Evolutionary conservation across 2,329 filamentous ascomycete species (phyloP).

Genomic region (Fusarium hostae): DNA sequence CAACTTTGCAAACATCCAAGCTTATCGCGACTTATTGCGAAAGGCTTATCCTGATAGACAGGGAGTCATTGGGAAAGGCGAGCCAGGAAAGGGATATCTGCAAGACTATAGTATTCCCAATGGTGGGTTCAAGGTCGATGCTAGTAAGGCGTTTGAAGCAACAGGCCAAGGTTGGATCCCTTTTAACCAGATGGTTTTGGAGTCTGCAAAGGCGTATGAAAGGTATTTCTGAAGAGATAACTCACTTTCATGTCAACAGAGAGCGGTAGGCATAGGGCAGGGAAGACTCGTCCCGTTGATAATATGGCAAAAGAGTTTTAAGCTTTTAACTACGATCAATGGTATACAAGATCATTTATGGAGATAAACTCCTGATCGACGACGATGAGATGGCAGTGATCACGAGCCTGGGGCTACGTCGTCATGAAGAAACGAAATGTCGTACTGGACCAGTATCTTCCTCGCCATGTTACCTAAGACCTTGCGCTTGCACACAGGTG

Average conservation of each 20-base stretch:
- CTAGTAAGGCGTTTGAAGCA: not conserved
- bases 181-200: conserved; percentile 6
- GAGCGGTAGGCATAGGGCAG: not conserved
- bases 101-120: conserved; percentile 2
- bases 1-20: conserved; percentile 13
- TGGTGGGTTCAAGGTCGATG: not conserved
- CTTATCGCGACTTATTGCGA: conserved; percentile 14
- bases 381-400: too few species aligned
- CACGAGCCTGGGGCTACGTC: too few species aligned
- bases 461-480: too few species aligned
- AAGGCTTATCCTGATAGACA: not conserved
- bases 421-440: too few species aligned
- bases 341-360: too few species aligned
- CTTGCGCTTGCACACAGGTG: too few species aligned
- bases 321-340: too few species aligned
- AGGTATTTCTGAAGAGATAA: not conserved
- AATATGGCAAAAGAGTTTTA: too few species aligned
- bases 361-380: too few species aligned
- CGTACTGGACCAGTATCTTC: too few species aligned
- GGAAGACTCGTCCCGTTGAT: not conserved
- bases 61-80: not conserved
- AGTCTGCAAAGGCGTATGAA: conserved; percentile 10
- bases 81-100: not conserved
- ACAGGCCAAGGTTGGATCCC: conserved; percentile 14
- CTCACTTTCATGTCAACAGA: not conserved